Evolutionary conservation across 2,329 filamentous ascomycete genomes (phyloP).

Genomic region (Paradendryphiella salina): DNA sequence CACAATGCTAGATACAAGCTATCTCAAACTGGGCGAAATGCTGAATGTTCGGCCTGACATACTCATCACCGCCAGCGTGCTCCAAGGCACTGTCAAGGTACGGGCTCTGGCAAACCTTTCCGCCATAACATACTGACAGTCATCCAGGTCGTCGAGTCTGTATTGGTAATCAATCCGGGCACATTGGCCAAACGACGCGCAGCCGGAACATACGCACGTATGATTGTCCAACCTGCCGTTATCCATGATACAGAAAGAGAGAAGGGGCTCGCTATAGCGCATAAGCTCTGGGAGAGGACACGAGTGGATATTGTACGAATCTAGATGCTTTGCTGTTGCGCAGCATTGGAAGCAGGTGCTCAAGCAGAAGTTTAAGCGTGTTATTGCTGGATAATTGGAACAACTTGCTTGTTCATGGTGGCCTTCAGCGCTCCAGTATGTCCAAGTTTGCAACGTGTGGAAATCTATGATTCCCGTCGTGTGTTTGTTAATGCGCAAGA

Average conservation of each 20-base stretch:
- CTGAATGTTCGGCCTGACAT: conserved; percentile 83
- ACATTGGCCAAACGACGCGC: conserved; percentile 81
- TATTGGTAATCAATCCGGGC: conserved; percentile 88
- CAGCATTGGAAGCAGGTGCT: background rate
- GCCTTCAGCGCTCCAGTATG: too few relatives aligned
- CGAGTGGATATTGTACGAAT: conserved; percentile 88
- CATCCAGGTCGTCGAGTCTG: conserved; percentile 80
- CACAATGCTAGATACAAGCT: conserved; percentile 78
- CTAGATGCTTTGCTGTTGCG: conserved; percentile 4
- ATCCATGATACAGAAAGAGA: conserved; percentile 62
- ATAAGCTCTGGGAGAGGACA: conserved; percentile 79
- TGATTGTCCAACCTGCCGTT: conserved; percentile 71
- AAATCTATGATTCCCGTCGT: too few relatives aligned
- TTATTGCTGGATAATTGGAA: background rate
- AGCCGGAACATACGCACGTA: conserved; percentile 80
- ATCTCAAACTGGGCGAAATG: conserved; percentile 89
- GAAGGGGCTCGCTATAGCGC: conserved; percentile 61
- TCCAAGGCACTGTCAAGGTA: conserved; percentile 89
- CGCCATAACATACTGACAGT: background rate
- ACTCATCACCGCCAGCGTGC: conserved; percentile 75
- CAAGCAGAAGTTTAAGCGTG: too few relatives aligned
- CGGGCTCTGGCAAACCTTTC: background rate
- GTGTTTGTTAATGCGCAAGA: background rate
- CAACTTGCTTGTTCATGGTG: background rate
- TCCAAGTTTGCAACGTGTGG: too few relatives aligned